A percentile compares a stretch with the other conserved stretches of the same genome.
Evolutionary conservation across 2,329 filamentous ascomycete genomes (phyloP).

Genomic region (Curvularia lunata): DNA sequence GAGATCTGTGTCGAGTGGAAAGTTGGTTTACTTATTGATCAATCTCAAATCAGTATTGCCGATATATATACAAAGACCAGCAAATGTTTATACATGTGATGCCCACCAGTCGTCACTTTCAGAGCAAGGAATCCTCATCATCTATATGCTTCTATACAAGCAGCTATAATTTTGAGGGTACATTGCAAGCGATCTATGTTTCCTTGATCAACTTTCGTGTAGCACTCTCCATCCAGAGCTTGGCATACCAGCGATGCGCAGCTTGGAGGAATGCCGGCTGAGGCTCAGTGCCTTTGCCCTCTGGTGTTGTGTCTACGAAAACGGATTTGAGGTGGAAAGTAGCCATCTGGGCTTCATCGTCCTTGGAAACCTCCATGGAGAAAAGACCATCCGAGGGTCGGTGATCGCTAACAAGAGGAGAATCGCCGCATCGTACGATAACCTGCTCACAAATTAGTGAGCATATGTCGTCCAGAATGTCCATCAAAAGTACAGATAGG

Average conservation of each 20-base stretch:
- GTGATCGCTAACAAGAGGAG: conserved; percentile 38
- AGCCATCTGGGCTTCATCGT: conserved; percentile 44
- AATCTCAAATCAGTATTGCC: neutral
- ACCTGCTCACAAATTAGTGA: conserved; percentile 34
- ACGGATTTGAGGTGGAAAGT: conserved; percentile 51
- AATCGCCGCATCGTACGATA: conserved; percentile 49
- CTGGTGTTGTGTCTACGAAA: conserved; percentile 48
- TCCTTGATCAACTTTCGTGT: conserved; percentile 45
- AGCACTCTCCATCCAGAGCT: conserved; percentile 52
- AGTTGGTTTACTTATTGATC: neutral
- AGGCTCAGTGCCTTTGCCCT: conserved; percentile 38
- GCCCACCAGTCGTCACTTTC: neutral
- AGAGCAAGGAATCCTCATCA: neutral
- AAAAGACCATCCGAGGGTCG: conserved; percentile 48
- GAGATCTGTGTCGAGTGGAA: neutral
- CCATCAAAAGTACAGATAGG: neutral
- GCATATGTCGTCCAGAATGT: neutral
- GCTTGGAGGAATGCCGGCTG: conserved; percentile 42
- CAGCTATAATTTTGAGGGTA: neutral
- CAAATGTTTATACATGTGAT: neutral
- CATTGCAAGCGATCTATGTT: neutral
- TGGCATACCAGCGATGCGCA: conserved; percentile 47
- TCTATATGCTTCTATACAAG: neutral
- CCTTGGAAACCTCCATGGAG: conserved; percentile 49
- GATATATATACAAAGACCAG: neutral